Evolutionary conservation across 805 yeast species (phyloP).

Genomic region (Candida ipomoeae): DNA sequence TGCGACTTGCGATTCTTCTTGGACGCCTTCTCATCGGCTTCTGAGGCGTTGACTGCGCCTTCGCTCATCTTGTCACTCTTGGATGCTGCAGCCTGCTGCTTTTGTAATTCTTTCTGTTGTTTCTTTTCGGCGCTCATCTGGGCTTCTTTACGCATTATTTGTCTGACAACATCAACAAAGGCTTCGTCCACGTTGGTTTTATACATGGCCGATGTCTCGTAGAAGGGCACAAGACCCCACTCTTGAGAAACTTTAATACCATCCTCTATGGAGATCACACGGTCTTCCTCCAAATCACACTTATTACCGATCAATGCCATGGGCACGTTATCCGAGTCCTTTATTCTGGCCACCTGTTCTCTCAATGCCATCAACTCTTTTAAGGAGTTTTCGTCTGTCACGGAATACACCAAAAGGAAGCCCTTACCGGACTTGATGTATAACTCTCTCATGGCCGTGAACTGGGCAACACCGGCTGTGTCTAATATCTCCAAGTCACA

Average conservation of each 20-base stretch:
- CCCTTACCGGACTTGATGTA: slow-evolving; percentile 86
- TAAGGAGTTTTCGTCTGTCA: slow-evolving; percentile 60
- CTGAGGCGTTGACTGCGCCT: slow-evolving; percentile 3
- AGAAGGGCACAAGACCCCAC: slow-evolving; percentile 89
- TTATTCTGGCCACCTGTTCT: slow-evolving; percentile 80
- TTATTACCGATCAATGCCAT: slow-evolving; percentile 91
- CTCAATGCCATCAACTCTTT: slow-evolving; percentile 73
- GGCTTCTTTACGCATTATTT: slow-evolving; percentile 74
- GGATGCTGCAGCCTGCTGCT: slow-evolving; percentile 28
- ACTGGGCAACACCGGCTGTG: slow-evolving; percentile 75
- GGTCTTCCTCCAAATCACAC: slow-evolving; percentile 72
- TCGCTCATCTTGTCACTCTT: slow-evolving; percentile 4
- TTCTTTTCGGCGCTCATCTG: slow-evolving; percentile 42
- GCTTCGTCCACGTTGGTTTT: slow-evolving; percentile 88
- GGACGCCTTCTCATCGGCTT: slow-evolving; percentile 9
- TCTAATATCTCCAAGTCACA: slow-evolving; percentile 73
- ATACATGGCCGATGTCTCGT: slow-evolving; percentile 90
- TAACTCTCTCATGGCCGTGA: slow-evolving; percentile 90
- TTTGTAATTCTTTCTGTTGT: slow-evolving; percentile 39
- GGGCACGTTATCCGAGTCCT: slow-evolving; percentile 73
- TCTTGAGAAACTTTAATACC: slow-evolving; percentile 79
- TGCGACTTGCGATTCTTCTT: slow-evolving; percentile 13
- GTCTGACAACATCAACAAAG: slow-evolving; percentile 83
- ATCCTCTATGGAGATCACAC: slow-evolving; percentile 73
- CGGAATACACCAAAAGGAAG: slow-evolving; percentile 54